phyloP scores from a whole-genome alignment of 306 rosid genomes.

The Glycine tomentella region DNA sequence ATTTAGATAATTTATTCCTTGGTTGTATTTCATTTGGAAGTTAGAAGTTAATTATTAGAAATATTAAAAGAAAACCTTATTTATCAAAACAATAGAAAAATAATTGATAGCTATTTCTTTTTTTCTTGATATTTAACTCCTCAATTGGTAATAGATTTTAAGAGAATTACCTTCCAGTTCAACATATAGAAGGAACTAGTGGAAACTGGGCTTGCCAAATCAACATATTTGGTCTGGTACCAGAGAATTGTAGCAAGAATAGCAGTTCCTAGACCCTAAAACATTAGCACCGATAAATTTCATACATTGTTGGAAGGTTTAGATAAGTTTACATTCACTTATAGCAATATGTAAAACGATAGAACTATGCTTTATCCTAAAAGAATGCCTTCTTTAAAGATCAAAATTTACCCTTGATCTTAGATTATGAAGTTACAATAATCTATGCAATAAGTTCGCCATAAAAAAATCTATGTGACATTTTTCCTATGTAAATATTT shows the following conservation, averaged over 20 bases:
- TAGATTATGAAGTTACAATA: neutral
- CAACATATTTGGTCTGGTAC: neutral
- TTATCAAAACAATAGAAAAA: too few relatives aligned
- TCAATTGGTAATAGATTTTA: neutral
- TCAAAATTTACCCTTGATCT: neutral
- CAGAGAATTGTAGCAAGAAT: neutral
- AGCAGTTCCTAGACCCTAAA: neutral
- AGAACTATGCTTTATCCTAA: neutral
- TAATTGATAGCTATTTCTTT: neutral
- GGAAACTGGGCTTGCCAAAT: neutral
- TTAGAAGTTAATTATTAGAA: neutral
- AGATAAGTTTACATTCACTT: neutral
- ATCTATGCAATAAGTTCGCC: neutral
- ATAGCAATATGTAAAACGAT: neutral
- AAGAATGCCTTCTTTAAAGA: neutral
- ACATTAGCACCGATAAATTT: neutral
- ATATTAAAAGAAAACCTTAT: too few relatives aligned
- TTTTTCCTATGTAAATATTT: neutral
- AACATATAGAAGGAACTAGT: neutral
- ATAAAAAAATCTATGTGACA: too few relatives aligned
- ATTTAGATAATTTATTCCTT: neutral
- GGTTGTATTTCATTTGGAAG: neutral
- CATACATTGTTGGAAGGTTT: neutral
- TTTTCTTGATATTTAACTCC: neutral
- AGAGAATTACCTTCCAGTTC: neutral